Evolutionary conservation across 2,329 filamentous ascomycete species (phyloP).

Genomic region (Cytospora paraplurivora): DNA sequence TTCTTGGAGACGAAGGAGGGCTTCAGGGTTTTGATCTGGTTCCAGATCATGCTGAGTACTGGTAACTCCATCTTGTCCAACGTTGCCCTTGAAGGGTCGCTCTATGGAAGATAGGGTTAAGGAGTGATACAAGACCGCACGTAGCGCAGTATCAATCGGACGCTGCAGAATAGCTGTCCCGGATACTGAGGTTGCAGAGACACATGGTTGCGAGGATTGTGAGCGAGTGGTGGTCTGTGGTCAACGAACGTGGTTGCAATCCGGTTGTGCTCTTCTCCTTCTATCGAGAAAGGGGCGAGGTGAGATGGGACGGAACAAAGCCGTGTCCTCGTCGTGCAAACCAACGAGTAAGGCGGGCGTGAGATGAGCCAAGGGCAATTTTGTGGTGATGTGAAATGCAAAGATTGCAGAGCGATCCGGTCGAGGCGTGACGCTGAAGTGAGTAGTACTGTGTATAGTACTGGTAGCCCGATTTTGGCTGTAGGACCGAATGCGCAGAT

Average conservation of each 20-base stretch:
- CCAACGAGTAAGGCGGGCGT: neutral
- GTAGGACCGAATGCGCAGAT: constrained; percentile 7
- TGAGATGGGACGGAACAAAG: neutral
- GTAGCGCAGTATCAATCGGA: constrained; percentile 8
- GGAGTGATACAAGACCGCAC: neutral
- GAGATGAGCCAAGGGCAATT: neutral
- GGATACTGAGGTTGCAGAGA: constrained; percentile 5
- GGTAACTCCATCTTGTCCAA: constrained; percentile 25
- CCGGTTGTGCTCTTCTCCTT: neutral
- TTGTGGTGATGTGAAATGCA: neutral
- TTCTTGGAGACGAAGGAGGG: constrained; percentile 61
- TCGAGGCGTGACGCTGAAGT: neutral
- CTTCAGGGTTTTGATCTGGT: constrained; percentile 52
- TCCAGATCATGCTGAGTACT: constrained; percentile 37
- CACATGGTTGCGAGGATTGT: constrained; percentile 21
- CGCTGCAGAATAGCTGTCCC: constrained; percentile 20
- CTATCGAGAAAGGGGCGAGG: neutral
- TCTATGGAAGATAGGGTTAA: neutral
- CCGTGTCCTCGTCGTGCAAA: neutral
- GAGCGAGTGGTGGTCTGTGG: neutral
- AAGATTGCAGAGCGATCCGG: neutral
- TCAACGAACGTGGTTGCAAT: neutral
- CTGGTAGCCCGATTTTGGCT: neutral
- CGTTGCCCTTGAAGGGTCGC: neutral
- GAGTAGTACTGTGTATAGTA: neutral